A percentile compares a stretch with the other conserved stretches of the same genome.
These are phyloP conservation scores for Xylogone sp. DNA, from an alignment of 2,329 filamentous ascomycete species.

Conservation along the genomic window DNA sequence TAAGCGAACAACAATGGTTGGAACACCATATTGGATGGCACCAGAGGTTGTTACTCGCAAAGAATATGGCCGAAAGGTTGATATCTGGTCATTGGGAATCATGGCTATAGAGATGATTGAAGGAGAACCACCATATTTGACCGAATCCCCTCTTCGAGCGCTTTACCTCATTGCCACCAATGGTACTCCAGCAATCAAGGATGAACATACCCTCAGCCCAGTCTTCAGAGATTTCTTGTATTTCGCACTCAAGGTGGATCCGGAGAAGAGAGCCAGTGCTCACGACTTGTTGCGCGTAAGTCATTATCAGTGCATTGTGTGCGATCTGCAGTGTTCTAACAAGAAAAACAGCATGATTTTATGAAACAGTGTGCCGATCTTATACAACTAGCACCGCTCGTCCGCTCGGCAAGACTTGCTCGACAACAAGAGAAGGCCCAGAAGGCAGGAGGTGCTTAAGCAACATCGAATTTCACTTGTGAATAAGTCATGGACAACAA, in stretches of 20 bases:
- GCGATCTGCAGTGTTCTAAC: conserved; percentile 10
- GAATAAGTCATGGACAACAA: background rate
- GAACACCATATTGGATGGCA: conserved; percentile 99
- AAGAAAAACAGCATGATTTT: conserved; percentile 64
- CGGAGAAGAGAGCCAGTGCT: conserved; percentile 92
- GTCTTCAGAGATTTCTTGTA: conserved; percentile 90
- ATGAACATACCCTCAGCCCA: conserved; percentile 75
- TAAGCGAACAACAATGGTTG: conserved; percentile 98
- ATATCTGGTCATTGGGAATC: conserved; percentile 97
- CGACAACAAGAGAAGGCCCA: conserved; percentile 80
- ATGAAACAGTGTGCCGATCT: conserved; percentile 74
- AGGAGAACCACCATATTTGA: conserved; percentile 94
- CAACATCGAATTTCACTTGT: background rate
- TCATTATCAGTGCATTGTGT: conserved; percentile 22
- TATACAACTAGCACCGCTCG: conserved; percentile 77
- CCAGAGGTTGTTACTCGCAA: conserved; percentile 96
- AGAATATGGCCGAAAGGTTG: conserved; percentile 96
- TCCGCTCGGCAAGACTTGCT: conserved; percentile 79
- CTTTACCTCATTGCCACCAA: conserved; percentile 97
- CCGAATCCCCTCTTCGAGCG: conserved; percentile 87
- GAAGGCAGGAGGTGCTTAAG: conserved; percentile 37
- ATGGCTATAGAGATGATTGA: conserved; percentile 99
- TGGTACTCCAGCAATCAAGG: conserved; percentile 91
- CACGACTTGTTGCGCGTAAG: conserved; percentile 89
- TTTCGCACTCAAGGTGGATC: conserved; percentile 93